Percentiles rank a stretch among this genome's conserved stretches.
Evolutionary conservation across 2,329 filamentous ascomycete genomes (phyloP).

Genomic region (Penicillium frequentans): DNA sequence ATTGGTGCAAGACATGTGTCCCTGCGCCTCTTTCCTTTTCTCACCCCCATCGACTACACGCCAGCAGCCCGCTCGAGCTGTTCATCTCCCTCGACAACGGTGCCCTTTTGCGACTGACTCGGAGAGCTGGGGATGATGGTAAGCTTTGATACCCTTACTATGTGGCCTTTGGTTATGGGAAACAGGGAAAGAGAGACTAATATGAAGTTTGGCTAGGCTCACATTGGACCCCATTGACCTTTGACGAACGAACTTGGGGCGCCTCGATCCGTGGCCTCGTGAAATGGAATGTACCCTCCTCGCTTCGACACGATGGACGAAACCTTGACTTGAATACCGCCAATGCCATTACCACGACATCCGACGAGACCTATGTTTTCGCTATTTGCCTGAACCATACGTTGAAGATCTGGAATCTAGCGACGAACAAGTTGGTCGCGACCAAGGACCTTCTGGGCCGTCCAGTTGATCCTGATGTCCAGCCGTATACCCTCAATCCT

Average conservation of each 20-base stretch:
- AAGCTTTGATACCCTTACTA: constrained; percentile 15
- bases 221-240: constrained; percentile 47
- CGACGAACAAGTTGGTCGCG: constrained; percentile 74
- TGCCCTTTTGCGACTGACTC: constrained; percentile 65
- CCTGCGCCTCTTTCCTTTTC: constrained; percentile 76
- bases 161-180: constrained; percentile 3
- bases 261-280: constrained; percentile 50
- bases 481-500: constrained; percentile 77
- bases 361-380: constrained; percentile 58
- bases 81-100: constrained; percentile 65
- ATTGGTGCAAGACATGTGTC: constrained; percentile 72
- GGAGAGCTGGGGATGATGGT: constrained; percentile 55
- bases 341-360: constrained; percentile 46
- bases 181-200: constrained; percentile 1
- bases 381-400: constrained; percentile 88
- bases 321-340: constrained; percentile 45
- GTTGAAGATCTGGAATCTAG: constrained; percentile 84
- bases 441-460: constrained; percentile 76
- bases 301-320: constrained; percentile 43
- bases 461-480: constrained; percentile 63
- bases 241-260: constrained; percentile 51
- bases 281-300: constrained; percentile 44
- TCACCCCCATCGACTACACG: constrained; percentile 76
- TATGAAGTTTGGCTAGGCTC: constrained; percentile 30
- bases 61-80: constrained; percentile 70